These are phyloP conservation scores for Tulasnella sp. DNA, from an alignment of 768 basidiomycete species.

Conservation along the genomic window DNA sequence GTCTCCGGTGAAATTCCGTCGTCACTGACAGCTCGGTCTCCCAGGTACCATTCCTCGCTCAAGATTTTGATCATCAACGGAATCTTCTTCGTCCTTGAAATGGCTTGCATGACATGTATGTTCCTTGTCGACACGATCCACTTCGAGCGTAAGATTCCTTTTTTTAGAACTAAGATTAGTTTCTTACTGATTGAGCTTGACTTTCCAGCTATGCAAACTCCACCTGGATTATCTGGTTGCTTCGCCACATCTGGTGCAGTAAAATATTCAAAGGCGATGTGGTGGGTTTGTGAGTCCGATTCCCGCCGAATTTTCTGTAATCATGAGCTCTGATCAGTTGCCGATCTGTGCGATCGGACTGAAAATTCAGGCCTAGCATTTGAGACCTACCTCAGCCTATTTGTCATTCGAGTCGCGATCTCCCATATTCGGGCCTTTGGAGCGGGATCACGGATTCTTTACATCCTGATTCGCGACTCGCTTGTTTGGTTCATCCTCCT, in stretches of 20 bases:
- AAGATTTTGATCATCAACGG: slow-evolving; percentile 6
- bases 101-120: background rate
- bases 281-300: background rate
- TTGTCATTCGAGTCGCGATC: background rate
- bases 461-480: slow-evolving; percentile 5
- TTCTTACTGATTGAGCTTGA: background rate
- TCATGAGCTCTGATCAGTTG: background rate
- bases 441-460: background rate
- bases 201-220: background rate
- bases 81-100: slow-evolving; percentile 4
- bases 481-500: slow-evolving; percentile 7
- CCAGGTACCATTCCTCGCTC: background rate
- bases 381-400: slow-evolving; percentile 1
- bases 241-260: background rate
- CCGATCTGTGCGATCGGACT: background rate
- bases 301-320: background rate
- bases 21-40: background rate
- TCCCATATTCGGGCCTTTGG: background rate
- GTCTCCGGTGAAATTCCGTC: background rate
- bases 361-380: background rate
- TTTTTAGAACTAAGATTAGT: background rate
- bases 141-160: background rate
- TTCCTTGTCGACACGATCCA: background rate
- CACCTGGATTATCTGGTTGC: slow-evolving; percentile 9
- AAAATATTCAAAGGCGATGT: slow-evolving; percentile 1